Base-by-base conservation (phyloP, 176 grass and related monocot genomes). In the sorghum (Sorghum bicolor) region DNA sequence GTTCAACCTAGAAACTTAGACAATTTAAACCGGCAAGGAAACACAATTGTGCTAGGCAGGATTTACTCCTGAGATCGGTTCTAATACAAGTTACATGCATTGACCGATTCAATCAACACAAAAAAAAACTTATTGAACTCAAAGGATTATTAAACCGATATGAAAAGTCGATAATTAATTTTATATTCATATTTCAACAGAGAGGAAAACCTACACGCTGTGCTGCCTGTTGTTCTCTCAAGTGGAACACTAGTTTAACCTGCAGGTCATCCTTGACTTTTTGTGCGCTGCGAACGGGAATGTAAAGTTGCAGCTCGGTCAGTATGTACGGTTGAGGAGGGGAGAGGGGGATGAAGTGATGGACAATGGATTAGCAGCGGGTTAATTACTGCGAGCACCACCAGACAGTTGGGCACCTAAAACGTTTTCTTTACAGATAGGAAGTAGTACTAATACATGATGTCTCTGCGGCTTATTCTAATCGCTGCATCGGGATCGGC, bases 401-500 rank as follows among this genome's bases (percentile, higher is more conserved):
- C 80, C 58, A 8, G 60, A 32, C 52, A 71, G 78, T 77, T 67
- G 70, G 53, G 28, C 41, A 84, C 64, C 67, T n/a, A 86, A 86
- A 83, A 79, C 72, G 5, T 48, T 90, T 90, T 86, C 84, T 90
- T 83, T 87, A 79, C 73, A 89, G 82, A 24, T 24, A n/a, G 8
- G 22, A 0, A 48, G 43, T 57, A 57, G 17, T 57, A 10, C 53
- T 57, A 57, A 17, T 57, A 10, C 53, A 58, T 58, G 53, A 58
- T 58, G 53, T 58, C 9, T 25, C 55, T 11, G 55, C 55, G 11
- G 11, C 26, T 16, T 64, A 30, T 30, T 30, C 62, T 30, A 64
- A 85, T 94, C 61, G 43, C 70, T 34, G 39, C 92, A 67, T 92
- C 41, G 83, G 94, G 92, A 92, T 97, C 91, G 88, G 53, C 77